Conservation (phyloP, 768 basidiomycete genomes). For the Lactarius evosmus region DNA sequence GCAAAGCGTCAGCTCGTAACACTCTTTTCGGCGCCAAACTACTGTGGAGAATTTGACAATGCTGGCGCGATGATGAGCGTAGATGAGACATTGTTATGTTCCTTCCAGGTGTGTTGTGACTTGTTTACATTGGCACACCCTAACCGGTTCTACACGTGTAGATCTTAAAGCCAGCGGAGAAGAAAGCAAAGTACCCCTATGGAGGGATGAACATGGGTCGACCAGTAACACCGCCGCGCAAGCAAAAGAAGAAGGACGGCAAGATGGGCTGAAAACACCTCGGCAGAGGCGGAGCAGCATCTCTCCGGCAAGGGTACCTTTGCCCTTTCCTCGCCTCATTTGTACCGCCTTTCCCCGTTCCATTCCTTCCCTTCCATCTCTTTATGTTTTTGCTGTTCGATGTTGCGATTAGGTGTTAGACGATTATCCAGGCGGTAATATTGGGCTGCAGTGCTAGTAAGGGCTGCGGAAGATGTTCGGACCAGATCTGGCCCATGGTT, state of each 20-base stretch:
- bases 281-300: constrained; percentile 13
- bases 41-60: constrained; percentile 97
- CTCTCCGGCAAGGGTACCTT: constrained; percentile 11
- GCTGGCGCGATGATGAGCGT: constrained; percentile 99
- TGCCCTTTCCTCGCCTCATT: constrained; percentile 14
- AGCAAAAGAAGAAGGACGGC: constrained; percentile 94
- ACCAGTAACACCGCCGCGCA: constrained; percentile 93
- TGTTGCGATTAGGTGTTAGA: constrained; percentile 28
- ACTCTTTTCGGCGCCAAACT: constrained; percentile 94
- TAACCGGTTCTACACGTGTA: constrained; percentile 34
- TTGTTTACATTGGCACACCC: not conserved
- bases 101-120: constrained; percentile 74
- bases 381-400: constrained; percentile 23
- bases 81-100: constrained; percentile 94
- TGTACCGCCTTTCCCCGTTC: constrained; percentile 24
- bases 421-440: constrained; percentile 26
- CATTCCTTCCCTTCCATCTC: constrained; percentile 20
- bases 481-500: constrained; percentile 17
- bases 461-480: constrained; percentile 21
- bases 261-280: constrained; percentile 47
- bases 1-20: constrained; percentile 97
- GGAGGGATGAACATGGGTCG: constrained; percentile 84
- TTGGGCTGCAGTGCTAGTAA: constrained; percentile 22
- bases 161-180: constrained; percentile 99
- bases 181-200: constrained; percentile 92